Percentiles rank a stretch among this genome's conserved stretches.
Conservation (phyloP, 2,329 filamentous ascomycete species). For the Metarhizium sp. region DNA sequence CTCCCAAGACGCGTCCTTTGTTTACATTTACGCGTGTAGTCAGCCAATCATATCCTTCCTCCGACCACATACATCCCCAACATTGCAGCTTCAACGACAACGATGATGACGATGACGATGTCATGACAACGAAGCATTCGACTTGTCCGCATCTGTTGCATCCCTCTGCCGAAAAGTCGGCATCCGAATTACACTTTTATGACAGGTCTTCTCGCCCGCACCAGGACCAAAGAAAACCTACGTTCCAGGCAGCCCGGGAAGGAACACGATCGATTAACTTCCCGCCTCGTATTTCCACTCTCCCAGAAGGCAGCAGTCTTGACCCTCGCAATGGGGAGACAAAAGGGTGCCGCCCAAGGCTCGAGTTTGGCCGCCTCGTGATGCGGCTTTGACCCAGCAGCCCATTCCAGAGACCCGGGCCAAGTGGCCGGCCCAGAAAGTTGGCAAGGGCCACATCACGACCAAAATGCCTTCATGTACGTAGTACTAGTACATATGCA, state of each 20-base stretch:
- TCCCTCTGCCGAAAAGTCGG: neutral
- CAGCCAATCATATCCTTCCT: constrained; percentile 1
- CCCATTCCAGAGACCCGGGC: neutral
- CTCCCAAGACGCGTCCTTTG: constrained; percentile 5
- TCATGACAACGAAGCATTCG: neutral
- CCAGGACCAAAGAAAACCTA: neutral
- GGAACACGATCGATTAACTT: neutral
- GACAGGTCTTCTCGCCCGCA: neutral
- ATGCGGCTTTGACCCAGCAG: neutral
- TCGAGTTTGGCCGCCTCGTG: neutral
- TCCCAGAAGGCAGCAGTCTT: neutral
- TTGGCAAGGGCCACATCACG: neutral
- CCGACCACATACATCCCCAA: neutral
- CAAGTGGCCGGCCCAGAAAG: neutral
- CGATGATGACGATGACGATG: neutral
- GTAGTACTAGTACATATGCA: too few relatives aligned
- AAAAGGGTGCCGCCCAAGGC: neutral
- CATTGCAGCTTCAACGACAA: neutral
- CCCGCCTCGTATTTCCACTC: neutral
- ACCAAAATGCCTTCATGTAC: neutral
- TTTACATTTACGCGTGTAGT: constrained; percentile 4
- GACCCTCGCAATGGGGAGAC: neutral
- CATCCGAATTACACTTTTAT: neutral
- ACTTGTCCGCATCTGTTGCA: neutral
- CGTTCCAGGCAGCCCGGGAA: neutral